These are phyloP conservation scores for Endotrypanum monterogeii DNA, from an alignment of 208 protist species.

Conservation along the genomic window DNA sequence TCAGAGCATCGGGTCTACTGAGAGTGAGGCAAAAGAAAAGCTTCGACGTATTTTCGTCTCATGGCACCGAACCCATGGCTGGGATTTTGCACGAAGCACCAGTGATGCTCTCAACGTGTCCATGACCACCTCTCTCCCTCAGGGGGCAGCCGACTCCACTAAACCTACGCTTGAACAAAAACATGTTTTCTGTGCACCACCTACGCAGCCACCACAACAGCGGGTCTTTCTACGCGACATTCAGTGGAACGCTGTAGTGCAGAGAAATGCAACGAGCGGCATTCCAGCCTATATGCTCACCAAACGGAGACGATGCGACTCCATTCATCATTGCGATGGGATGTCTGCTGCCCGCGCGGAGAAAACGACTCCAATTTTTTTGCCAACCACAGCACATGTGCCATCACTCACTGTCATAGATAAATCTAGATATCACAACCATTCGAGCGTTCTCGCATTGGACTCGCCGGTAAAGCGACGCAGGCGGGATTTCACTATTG, in stretches of 20 bases:
- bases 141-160: neutral
- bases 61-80: conserved; percentile 33
- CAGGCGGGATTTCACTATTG: conserved; percentile 21
- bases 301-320: conserved; percentile 22
- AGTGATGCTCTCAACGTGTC: neutral
- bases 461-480: conserved; percentile 46
- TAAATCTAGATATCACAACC: neutral
- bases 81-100: conserved; percentile 24
- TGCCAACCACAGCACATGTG: neutral
- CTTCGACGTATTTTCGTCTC: conserved; percentile 12
- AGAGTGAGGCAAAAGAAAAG: conserved; percentile 8
- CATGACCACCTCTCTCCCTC: neutral
- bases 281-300: conserved; percentile 50
- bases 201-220: neutral
- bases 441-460: conserved; percentile 27
- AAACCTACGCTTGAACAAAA: neutral
- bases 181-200: neutral
- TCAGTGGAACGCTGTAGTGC: conserved; percentile 18
- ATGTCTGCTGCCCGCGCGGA: neutral
- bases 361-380: neutral
- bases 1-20: neutral
- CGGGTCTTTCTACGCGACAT: conserved; percentile 23
- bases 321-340: neutral
- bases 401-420: conserved; percentile 13
- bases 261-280: conserved; percentile 8